Evolutionary conservation across 2,329 filamentous ascomycete genomes (phyloP).

Genomic region (Diplodia sapinea): DNA sequence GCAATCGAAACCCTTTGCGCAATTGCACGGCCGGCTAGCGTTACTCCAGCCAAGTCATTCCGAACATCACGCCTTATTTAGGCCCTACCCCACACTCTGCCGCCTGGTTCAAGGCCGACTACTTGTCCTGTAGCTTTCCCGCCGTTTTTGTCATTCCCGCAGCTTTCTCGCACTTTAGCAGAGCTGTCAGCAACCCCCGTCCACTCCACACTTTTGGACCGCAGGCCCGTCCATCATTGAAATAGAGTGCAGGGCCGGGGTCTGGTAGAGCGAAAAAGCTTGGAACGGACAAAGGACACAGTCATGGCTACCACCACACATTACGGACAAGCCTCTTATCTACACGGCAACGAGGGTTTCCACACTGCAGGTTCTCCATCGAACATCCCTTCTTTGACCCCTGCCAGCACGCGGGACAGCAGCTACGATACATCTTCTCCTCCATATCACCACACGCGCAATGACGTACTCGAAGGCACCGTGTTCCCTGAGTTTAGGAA

Average conservation of each 20-base stretch:
- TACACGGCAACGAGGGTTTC: neutral
- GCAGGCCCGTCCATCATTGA: neutral
- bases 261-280: neutral
- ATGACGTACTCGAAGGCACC: conserved; percentile 47
- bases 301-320: conserved; percentile 30
- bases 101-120: neutral
- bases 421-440: conserved; percentile 58
- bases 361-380: conserved; percentile 45
- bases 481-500: conserved; percentile 40
- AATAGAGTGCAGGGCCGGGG: neutral
- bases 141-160: neutral
- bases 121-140: neutral
- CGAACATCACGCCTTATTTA: conserved; percentile 28
- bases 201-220: neutral
- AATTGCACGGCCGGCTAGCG: conserved; percentile 26
- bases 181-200: neutral
- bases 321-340: conserved; percentile 35
- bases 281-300: neutral
- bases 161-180: neutral
- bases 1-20: conserved; percentile 24
- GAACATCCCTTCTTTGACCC: conserved; percentile 52
- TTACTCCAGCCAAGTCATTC: conserved; percentile 18
- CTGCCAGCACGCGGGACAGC: conserved; percentile 52
- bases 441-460: conserved; percentile 53
- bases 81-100: conserved; percentile 9